Conservation (phyloP, 768 basidiomycete genomes). For the Thelephora ganbajun region DNA sequence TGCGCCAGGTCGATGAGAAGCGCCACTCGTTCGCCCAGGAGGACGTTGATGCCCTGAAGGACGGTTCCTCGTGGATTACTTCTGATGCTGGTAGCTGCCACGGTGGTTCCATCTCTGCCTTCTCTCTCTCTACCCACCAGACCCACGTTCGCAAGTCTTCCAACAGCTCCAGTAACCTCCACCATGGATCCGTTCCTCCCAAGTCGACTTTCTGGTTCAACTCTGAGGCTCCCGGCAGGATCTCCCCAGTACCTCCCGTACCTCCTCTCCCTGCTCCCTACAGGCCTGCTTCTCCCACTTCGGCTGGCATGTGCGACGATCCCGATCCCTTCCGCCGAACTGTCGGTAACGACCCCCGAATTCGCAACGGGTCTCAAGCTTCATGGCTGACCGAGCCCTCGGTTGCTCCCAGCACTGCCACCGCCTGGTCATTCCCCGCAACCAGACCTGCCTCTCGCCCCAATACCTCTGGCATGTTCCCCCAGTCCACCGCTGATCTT, state of each 20-base stretch:
- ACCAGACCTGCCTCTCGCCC: constrained; percentile 20
- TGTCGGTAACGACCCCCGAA: constrained; percentile 29
- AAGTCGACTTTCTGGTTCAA: constrained; percentile 58
- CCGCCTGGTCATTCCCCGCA: constrained; percentile 59
- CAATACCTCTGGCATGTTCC: constrained; percentile 19
- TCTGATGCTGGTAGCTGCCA: constrained; percentile 38
- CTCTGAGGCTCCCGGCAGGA: constrained; percentile 26
- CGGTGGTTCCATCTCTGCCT: constrained; percentile 47
- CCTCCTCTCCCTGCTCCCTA: constrained; percentile 45
- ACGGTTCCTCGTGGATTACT: constrained; percentile 74
- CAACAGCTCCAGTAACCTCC: constrained; percentile 13
- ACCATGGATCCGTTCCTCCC: constrained; percentile 19
- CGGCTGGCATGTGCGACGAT: constrained; percentile 24
- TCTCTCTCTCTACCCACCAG: constrained; percentile 62
- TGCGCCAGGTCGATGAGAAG: constrained; percentile 34
- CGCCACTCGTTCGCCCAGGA: constrained; percentile 56
- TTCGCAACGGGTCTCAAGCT: constrained; percentile 47
- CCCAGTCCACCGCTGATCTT: constrained; percentile 23
- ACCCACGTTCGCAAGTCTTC: constrained; percentile 32
- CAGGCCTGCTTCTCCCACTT: constrained; percentile 29
- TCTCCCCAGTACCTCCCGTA: constrained; percentile 38
- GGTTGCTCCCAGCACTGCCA: constrained; percentile 40
- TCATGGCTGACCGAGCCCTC: constrained; percentile 64
- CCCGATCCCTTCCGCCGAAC: constrained; percentile 52
- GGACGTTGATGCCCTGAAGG: constrained; percentile 58